phyloP scores from a whole-genome alignment of 371 early-diverging fungal species.

The Chytridiales sp. region DNA sequence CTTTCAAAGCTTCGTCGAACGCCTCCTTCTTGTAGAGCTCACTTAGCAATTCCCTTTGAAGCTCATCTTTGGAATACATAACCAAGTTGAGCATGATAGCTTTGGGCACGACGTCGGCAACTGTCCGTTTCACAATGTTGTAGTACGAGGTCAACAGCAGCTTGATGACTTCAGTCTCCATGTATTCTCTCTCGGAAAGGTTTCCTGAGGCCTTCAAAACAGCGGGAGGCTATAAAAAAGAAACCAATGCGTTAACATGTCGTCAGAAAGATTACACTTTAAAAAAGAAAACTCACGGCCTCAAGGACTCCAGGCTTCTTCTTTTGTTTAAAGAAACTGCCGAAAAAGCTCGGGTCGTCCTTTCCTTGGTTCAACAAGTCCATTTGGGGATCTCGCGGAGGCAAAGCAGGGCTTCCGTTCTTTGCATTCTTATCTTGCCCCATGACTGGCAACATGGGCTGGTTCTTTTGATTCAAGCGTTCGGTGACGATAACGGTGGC shows the following conservation, averaged over 20 bases:
- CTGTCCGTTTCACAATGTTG: constrained; percentile 96
- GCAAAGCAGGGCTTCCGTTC: constrained; percentile 35
- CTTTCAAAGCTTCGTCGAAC: constrained; percentile 88
- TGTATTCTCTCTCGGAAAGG: constrained; percentile 91
- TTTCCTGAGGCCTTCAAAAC: constrained; percentile 93
- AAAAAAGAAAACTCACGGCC: constrained; percentile 54
- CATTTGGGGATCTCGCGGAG: constrained; percentile 39
- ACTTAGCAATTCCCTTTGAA: constrained; percentile 92
- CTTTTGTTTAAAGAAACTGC: constrained; percentile 88
- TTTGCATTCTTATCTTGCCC: constrained; percentile 27
- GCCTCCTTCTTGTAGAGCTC: constrained; percentile 95
- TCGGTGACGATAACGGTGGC: constrained; percentile 93
- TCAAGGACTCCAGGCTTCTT: constrained; percentile 76
- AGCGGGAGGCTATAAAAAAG: constrained; percentile 72
- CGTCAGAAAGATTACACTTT: not conserved
- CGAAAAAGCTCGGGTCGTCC: constrained; percentile 81
- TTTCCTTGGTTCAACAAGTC: constrained; percentile 43
- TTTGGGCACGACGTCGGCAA: constrained; percentile 98
- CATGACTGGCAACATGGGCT: constrained; percentile 3
- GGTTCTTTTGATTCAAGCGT: constrained; percentile 59
- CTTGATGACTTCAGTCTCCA: constrained; percentile 98
- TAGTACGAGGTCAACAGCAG: constrained; percentile 94
- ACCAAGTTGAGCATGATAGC: constrained; percentile 98
- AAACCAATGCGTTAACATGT: constrained; percentile 3
- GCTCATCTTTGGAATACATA: constrained; percentile 80